Evolutionary conservation across 208 protist genomes (phyloP).

Genomic region (Crithidia brevicula): DNA sequence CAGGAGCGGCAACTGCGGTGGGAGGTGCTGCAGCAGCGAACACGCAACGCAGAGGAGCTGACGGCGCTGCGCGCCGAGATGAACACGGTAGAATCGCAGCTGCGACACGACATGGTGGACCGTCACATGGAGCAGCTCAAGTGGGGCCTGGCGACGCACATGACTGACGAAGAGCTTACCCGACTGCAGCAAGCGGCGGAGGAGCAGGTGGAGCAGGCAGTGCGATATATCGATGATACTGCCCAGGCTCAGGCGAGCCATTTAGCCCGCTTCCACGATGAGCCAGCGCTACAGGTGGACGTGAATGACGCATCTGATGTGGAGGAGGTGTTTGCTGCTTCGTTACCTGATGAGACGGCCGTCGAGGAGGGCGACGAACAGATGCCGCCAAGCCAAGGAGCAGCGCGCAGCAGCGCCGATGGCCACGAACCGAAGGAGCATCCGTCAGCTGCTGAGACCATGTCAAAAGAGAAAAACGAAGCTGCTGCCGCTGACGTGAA

Average conservation of each 20-base stretch:
- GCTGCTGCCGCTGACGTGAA: too few species aligned
- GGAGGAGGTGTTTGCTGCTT: not conserved
- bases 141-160: slow-evolving; percentile 50
- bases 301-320: not conserved
- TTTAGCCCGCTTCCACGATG: not conserved
- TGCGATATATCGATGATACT: slow-evolving; percentile 26
- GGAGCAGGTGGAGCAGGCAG: slow-evolving; percentile 45
- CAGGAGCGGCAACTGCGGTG: slow-evolving; percentile 49
- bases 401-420: too few species aligned
- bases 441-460: too few species aligned
- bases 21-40: slow-evolving; percentile 33
- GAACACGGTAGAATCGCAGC: slow-evolving; percentile 33
- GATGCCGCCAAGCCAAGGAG: too few species aligned
- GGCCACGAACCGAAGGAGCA: too few species aligned
- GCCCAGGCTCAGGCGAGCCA: not conserved
- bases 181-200: slow-evolving; percentile 56
- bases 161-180: slow-evolving; percentile 61
- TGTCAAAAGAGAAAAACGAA: too few species aligned
- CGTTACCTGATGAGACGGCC: not conserved
- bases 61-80: slow-evolving; percentile 48
- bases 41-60: slow-evolving; percentile 46
- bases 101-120: slow-evolving; percentile 48
- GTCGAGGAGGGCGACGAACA: not conserved
- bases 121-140: slow-evolving; percentile 56
- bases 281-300: slow-evolving; percentile 13